These are phyloP conservation scores for Arthrobotrys megalospora DNA, from an alignment of 2,329 filamentous ascomycete species.

Conservation along the genomic window DNA sequence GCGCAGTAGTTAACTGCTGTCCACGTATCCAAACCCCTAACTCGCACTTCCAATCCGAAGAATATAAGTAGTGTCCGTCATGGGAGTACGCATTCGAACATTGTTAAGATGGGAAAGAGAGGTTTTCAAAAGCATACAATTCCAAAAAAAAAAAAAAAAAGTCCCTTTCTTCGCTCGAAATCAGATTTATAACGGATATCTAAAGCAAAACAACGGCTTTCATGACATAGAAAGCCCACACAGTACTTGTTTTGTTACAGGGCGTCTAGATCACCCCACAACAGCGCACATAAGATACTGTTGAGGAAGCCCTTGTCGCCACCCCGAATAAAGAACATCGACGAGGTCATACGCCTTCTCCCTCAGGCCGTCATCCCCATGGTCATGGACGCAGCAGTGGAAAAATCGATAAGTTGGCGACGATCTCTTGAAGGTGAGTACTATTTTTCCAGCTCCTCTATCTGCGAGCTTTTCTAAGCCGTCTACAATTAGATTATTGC, in stretches of 20 bases:
- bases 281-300: not conserved
- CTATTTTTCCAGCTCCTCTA: not conserved
- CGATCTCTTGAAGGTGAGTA: conserved; percentile 54
- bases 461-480: not conserved
- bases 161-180: not conserved
- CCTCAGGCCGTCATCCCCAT: not conserved
- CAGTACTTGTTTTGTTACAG: not conserved
- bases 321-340: not conserved
- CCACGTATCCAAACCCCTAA: conserved; percentile 58
- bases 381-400: conserved; percentile 28
- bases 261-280: not conserved
- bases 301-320: not conserved
- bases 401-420: conserved; percentile 39
- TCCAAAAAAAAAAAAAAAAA: too few species aligned
- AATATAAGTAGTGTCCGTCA: conserved; percentile 28
- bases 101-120: conserved; percentile 4
- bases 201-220: not conserved
- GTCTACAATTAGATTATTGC: conserved; percentile 38
- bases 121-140: conserved; percentile 10
- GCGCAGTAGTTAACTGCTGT: conserved; percentile 51
- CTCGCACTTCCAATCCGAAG: conserved; percentile 5
- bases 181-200: conserved; percentile 4
- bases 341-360: not conserved
- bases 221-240: not conserved
- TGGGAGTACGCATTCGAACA: conserved; percentile 7